phyloP scores from a whole-genome alignment of 352 stramenopile species.

The Phytophthora megakarya region DNA sequence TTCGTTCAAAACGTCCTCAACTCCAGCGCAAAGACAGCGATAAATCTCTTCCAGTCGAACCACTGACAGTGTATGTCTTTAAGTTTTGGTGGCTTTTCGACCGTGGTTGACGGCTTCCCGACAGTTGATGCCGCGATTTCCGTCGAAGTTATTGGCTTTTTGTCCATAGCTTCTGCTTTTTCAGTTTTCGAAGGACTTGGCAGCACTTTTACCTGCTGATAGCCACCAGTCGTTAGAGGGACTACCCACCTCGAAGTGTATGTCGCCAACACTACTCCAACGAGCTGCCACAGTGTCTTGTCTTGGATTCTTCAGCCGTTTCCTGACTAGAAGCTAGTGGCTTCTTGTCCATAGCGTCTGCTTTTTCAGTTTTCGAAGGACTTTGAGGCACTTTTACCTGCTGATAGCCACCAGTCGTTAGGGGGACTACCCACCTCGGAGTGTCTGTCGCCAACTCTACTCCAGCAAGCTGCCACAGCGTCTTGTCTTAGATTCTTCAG shows the following conservation, averaged over 20 bases:
- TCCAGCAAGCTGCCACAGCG: background rate
- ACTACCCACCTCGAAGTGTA: too few species aligned
- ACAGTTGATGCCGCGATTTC: too few species aligned
- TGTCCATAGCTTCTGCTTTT: too few species aligned
- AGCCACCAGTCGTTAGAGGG: too few species aligned
- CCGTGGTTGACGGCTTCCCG: background rate
- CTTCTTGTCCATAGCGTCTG: too few species aligned
- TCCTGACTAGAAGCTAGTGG: too few species aligned
- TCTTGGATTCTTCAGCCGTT: background rate
- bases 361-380: conserved; percentile 1
- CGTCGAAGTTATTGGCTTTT: too few species aligned
- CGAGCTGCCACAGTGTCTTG: background rate
- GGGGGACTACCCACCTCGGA: too few species aligned
- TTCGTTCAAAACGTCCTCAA: conserved; percentile 8
- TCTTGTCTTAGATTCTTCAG: background rate
- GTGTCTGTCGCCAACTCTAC: background rate
- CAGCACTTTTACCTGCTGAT: too few species aligned
- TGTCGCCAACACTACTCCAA: background rate
- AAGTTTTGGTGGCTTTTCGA: background rate
- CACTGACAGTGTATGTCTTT: conserved; percentile 18
- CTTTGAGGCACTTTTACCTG: too few species aligned
- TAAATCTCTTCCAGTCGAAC: conserved; percentile 12
- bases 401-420: too few species aligned
- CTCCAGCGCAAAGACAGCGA: background rate
- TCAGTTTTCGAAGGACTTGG: too few species aligned